Conservation (phyloP, 73 alveolate species). For the Stentor coeruleus region DNA sequence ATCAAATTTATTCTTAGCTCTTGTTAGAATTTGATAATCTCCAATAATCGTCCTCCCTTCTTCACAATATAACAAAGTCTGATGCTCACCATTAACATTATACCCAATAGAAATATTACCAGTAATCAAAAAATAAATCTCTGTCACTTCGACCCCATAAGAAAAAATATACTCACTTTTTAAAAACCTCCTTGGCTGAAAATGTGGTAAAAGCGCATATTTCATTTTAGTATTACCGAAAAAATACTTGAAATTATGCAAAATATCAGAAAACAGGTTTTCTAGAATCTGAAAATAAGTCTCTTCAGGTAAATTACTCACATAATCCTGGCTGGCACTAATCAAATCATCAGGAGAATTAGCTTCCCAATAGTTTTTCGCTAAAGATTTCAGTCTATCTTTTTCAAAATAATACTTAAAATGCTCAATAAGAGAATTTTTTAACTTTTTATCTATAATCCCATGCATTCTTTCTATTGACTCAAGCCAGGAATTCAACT, state of each 20-base stretch:
- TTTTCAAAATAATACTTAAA: not conserved
- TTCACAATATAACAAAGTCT: not conserved
- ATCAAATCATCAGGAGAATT: too few relatives aligned
- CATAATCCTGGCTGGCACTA: not conserved
- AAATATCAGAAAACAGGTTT: not conserved
- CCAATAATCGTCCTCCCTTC: conserved; percentile 13
- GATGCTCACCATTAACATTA: not conserved
- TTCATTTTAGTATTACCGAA: not conserved
- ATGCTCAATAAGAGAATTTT: not conserved
- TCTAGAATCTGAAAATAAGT: not conserved
- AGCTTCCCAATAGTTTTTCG: not conserved
- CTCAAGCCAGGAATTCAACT: conserved; percentile 4
- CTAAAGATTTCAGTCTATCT: not conserved
- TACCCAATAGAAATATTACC: not conserved
- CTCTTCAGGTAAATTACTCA: not conserved
- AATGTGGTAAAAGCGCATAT: not conserved
- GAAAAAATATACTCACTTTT: not conserved
- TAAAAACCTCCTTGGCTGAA: not conserved
- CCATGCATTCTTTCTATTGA: not conserved
- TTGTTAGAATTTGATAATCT: not conserved
- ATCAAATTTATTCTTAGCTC: not conserved
- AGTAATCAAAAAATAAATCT: not conserved
- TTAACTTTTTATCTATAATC: not conserved
- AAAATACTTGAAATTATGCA: not conserved
- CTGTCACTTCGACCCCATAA: not conserved